Evolutionary conservation across 495 filamentous ascomycete species (phyloP), one percentile per base, ranked within the genome.

Genomic region (Venustampulla echinocandica): DNA sequence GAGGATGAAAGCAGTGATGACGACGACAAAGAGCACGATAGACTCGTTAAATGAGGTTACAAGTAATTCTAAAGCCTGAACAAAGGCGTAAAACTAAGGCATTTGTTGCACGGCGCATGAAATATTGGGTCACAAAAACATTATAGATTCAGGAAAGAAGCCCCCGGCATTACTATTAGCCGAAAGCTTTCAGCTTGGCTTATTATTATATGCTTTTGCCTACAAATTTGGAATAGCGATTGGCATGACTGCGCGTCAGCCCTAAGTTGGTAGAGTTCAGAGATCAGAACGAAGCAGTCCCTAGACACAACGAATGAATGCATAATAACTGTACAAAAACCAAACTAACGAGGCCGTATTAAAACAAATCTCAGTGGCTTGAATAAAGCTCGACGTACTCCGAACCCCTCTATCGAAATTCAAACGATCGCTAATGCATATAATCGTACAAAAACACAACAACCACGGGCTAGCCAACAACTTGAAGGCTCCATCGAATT

Each of bases 1-100:
- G 70, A 30, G 7, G 27, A 30, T 21, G 60, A 61, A 0, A 74
- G 74, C 34, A 68, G 64, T 3, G 73, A 73, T 1, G 71, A 73
- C 23, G 54, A 66, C 27, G 57, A 64, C 22, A 66, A 68, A 0
- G 70, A 72, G 23, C 61, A 64, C 25, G 74, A 74, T 55, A 64
- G 65, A 50, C 54, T 73, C 19, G 62, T 73, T 24, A 67, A 62
- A 48, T 65, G 53, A 58, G 34, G 17, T 45, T 25, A 44, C 14
- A 49, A 1, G 22, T 35, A 48, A 17, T 33, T 38, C 10, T 3
- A 47, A 34, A 32, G n/a, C n/a, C n/a, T n/a, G n/a, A n/a, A n/a
- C n/a, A n/a, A 13, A 19, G 42, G 40, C 48, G 44, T 27, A 21
- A 14, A 42, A 55, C 47, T 48, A 48, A 41, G 34, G 43, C 38